Evolutionary conservation across 345 rosid species (phyloP), one percentile per base, ranked within the genome.

Genomic region (Gossypium raimondii): DNA sequence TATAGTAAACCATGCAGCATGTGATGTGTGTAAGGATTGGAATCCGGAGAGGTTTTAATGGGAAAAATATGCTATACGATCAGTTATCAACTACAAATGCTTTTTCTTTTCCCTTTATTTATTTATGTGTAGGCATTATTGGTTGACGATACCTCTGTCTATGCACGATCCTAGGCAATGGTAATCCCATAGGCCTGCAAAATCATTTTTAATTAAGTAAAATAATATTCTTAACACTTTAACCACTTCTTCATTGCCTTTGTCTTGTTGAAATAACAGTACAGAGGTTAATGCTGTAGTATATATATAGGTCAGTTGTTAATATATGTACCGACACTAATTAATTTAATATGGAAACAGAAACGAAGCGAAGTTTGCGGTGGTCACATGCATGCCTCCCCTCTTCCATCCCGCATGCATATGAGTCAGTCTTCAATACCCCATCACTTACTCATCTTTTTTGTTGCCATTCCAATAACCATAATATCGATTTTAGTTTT

Each of bases 121-220:
- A 13, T 27, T 8, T 14, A 20, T 18, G 12, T 45, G 2, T 44
- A 10, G 7, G 10, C 29, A 48, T 43, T 65, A 51, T 13, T 71
- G 41, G 75, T 70, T 58, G 75, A 70, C 50, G 73, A 73, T 20
- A 43, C 53, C 73, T 7, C 38, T 9, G 55, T 67, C 57, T 41
- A 76, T 70, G 80, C 84, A 81, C 71, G 86, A 87, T 87, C 84
- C 89, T 51, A 86, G 82, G 84, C 84, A 77, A 14, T 75, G 71
- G 77, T 78, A 64, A 85, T 84, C 87, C 72, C 87, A 82, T 66
- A 63, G 50, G 14, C 18, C n/a, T 38, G 22, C 24, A 48, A 48
- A 61, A 64, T 65, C 13, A 77, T 73, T 71, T 38, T 56, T 66
- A 59, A 67, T 71, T 16, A 73, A 57, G 44, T 74, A 55, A 7